Evolutionary conservation across 192 early-diverging fungal genomes (phyloP), one percentile per base, ranked within the genome.

Genomic region (Coemansia sp.): DNA sequence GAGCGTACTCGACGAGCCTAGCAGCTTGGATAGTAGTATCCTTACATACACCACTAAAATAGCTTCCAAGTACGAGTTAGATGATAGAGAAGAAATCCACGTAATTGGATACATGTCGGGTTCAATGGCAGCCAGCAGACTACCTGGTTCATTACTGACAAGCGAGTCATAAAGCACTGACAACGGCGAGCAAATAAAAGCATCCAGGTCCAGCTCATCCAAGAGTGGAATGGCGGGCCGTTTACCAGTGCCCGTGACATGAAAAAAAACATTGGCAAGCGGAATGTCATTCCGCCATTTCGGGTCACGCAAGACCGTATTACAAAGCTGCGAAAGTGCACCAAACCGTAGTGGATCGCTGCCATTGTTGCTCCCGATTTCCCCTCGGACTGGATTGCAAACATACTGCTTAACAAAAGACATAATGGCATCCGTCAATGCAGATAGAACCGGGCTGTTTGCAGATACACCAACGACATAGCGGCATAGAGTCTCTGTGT

Each of bases 391-490:
- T 41, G 36, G 21, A 42, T 46, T 32, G 37, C 6, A 10, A 26
- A 68, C 11, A 5, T 52, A 64, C 59, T 22, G 16, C 22, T 41
- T 45, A 22, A 72, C 40, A 76, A 73, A 73, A 41, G 18, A 21
- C 15, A 58, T 19, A 5, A 64, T 67, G 7, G 61, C 32, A 12
- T 61, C 59, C 0, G 63, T 58, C 11, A 73, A 45, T 16, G 67
- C 70, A 0, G 74, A 71, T 39, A 76, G 37, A 0, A 58, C 72
- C 11, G 74, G 73, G 22, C 78, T 80, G 47, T 43, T 39, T 32
- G 41, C 21, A 19, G 59, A 66, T 11, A 82, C 36, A 0, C 79
- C 79, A 46, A 76, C 58, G 18, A 82, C 26, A 37, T 82, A 82
- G 39, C 63, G 48, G 51, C 67, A 63, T 36, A 76, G 63, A 19